Base-by-base conservation (phyloP, 805 yeast species). In the Ogataea ramenticola region DNA sequence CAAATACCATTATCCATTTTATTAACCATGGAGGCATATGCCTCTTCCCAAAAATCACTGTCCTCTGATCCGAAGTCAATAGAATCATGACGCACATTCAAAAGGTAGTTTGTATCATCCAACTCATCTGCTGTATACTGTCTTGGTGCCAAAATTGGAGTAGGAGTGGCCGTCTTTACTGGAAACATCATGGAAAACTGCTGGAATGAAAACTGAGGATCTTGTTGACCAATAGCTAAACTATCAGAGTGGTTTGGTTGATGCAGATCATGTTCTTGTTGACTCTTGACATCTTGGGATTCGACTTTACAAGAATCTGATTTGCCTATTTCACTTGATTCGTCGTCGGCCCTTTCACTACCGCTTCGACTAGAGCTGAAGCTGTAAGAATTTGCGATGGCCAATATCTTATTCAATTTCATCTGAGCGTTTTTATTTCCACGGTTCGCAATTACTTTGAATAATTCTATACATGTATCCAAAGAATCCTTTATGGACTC, bases 391-490 rank as follows among this genome's bases (percentile, higher is more conserved):
- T 36, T 36, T 4, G 39, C 21, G 3, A 36, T 9, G 9, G 39
- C 39, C 22, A 22, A 22, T 15, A 36, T n/a, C 15, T 36, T 36
- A 11, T n/a, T 36, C 19, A 36, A 20, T 24, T 36, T 36, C 12
- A 22, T 24, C 17, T 36, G 27, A 5, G 62, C 62, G 38, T 42
- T 49, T 8, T 29, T 22, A 40, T 58, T 56, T 0, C 60, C 62
- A 12, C 42, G 20, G 11, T 44, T 35, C 1, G 60, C 41, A 42
- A 58, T 47, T 20, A 50, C 48, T 11, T 41, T 36, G 34, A 58
- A 37, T 20, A 58, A 26, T 14, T 21, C 29, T n/a, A 58, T 34
- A 36, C 56, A 55, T 12, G 53, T 45, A 19, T 49, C 49, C 24
- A 58, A 44, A 17, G 47, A 40, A n/a, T 40, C 47, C 2, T 41